Evolutionary conservation across 2,329 filamentous ascomycete species (phyloP), one percentile per base, ranked within the genome.

Genomic region (Aspergillus unguis): DNA sequence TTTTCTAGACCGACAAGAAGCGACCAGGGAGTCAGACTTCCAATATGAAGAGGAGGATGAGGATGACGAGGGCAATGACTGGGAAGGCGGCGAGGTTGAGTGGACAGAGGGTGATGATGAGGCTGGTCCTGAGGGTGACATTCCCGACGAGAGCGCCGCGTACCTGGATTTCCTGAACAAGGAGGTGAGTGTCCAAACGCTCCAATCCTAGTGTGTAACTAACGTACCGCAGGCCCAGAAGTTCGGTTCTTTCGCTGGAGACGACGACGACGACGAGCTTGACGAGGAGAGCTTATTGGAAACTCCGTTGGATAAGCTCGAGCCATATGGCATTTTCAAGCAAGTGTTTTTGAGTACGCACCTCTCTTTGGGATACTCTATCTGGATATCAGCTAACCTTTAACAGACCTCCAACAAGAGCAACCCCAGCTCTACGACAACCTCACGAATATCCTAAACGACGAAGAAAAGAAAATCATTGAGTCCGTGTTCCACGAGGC

Each of bases 121-220:
- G 58, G 74, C 72, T 28, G 78, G 80, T 43, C 78, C 71, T 37
- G 82, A 82, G 49, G 72, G 70, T 3, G 87, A 96, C 56, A 80
- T 85, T 63, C 88, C 91, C 66, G 92, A 96, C 64, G 92, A 97
- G 74, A 94, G 90, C 70, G 87, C 88, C 26, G 90, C 92, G 5
- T 99, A 99, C 70, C 83, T 99, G 43, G 92, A 97, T 61, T 99
- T 99, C 77, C 75, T 99, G 28, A 95, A 92, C 63, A 88, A 95
- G 69, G 92, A 97, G 78, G 87, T 86, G 68, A 69, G 79, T 65
- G 11, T 7, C 9, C 11, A 6, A 9, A 17, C 5, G 10, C 2
- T 23, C 10, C 17, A 6, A 23, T 38, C 32, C 11, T 4, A 28
- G 8, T n/a, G 17, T 10, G 56, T 44, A 45, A 56, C 55, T 61